Percentiles rank a stretch among this genome's conserved stretches.
Evolutionary conservation across 495 filamentous ascomycete species (phyloP).

Genomic region (Annulohypoxylon bovei): DNA sequence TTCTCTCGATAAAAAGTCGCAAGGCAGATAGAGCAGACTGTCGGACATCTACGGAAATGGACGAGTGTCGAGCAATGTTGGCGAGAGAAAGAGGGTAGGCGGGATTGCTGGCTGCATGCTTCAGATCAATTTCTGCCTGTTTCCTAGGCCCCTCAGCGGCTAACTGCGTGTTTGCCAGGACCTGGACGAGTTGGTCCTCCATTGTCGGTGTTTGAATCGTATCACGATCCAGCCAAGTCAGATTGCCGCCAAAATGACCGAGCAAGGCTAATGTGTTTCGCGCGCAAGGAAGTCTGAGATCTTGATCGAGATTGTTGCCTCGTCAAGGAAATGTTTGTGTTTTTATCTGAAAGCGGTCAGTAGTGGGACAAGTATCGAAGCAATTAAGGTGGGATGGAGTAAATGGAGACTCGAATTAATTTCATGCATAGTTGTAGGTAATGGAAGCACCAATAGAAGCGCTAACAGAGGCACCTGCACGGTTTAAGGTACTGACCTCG

Average conservation of each 20-base stretch:
- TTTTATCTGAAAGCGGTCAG: slow-evolving; percentile 33
- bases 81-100: slow-evolving; percentile 81
- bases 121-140: slow-evolving; percentile 80
- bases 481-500: neutral
- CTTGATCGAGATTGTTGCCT: slow-evolving; percentile 24
- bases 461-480: neutral
- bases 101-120: slow-evolving; percentile 67
- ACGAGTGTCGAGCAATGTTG: slow-evolving; percentile 78
- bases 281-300: neutral
- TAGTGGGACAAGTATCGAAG: slow-evolving; percentile 1
- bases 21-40: slow-evolving; percentile 85
- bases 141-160: slow-evolving; percentile 73
- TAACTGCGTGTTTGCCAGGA: slow-evolving; percentile 83
- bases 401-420: slow-evolving; percentile 1
- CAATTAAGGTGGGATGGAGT: slow-evolving; percentile 7
- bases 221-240: slow-evolving; percentile 6
- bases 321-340: slow-evolving; percentile 22
- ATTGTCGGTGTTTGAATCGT: slow-evolving; percentile 55
- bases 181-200: slow-evolving; percentile 84
- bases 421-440: neutral
- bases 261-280: neutral
- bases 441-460: neutral
- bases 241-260: neutral
- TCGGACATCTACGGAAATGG: slow-evolving; percentile 75
- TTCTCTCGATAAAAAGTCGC: slow-evolving; percentile 79